A percentile compares a stretch with the other conserved stretches of the same genome.
phyloP scores from a whole-genome alignment of 2,329 filamentous ascomycete species.

The Cladosporium austrohemisphaericum region DNA sequence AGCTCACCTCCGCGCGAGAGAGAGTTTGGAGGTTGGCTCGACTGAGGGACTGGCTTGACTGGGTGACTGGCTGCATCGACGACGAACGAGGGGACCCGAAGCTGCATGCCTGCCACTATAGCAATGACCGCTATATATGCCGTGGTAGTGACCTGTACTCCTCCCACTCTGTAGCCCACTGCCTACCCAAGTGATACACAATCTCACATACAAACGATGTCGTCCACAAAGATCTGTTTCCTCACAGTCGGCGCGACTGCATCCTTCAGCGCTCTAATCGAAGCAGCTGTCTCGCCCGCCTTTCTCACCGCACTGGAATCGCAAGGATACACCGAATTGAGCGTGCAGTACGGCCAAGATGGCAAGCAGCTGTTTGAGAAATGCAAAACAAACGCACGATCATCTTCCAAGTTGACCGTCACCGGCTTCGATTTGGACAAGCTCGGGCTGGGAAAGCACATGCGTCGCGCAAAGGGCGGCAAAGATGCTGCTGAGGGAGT shows the following conservation, averaged over 20 bases:
- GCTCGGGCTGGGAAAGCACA: constrained; percentile 56
- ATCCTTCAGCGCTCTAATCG: constrained; percentile 69
- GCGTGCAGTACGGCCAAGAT: constrained; percentile 76
- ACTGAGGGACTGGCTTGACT: too few relatives aligned
- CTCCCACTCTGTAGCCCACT: too few relatives aligned
- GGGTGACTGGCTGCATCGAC: too few relatives aligned
- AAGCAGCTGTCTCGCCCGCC: constrained; percentile 56
- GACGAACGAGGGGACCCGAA: too few relatives aligned
- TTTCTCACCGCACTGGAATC: constrained; percentile 61
- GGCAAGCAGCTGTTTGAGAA: constrained; percentile 52
- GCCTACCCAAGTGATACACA: too few relatives aligned
- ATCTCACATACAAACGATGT: constrained; percentile 9
- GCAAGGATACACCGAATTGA: constrained; percentile 65
- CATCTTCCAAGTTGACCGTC: constrained; percentile 44
- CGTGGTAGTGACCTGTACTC: too few relatives aligned
- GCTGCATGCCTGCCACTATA: too few relatives aligned
- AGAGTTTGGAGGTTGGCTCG: not conserved
- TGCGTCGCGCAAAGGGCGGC: constrained; percentile 49
- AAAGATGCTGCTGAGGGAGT: constrained; percentile 57
- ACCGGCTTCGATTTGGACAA: constrained; percentile 64
- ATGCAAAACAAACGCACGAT: constrained; percentile 28
- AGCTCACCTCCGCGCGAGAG: constrained; percentile 16
- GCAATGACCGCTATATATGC: too few relatives aligned
- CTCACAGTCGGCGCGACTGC: constrained; percentile 92
- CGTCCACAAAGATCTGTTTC: constrained; percentile 57